Base-by-base conservation (phyloP, 1,284 basidiomycete genomes). In the Microbotryum violaceum region DNA sequence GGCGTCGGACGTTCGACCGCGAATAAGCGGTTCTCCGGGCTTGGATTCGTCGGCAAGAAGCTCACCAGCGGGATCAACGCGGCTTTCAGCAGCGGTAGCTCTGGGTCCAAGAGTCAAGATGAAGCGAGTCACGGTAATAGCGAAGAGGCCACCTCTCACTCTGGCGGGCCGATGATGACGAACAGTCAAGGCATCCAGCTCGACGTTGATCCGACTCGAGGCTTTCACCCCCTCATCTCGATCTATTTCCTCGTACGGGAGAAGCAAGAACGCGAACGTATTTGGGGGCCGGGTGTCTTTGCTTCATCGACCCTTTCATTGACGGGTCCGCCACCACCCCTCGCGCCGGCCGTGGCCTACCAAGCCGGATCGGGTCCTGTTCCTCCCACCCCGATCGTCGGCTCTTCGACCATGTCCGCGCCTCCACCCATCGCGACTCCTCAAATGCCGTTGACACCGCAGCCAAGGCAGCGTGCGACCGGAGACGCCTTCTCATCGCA, bases 241-340 rank as follows among this genome's bases (percentile, higher is more conserved):
- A 96, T 98, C 77, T 98, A 98, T 75, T 97, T 87, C 78, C 83
- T 98, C 21, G 90, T 94, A 2, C 80, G 88, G 59, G 94, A 98
- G 78, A 97, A 97, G 80, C 82, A 93, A 74, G 92, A 97, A 72
- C 81, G 94, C 56, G 93, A 97, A 72, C 82, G 83, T 61, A 87
- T 97, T 5, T 97, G 92, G 75, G 94, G 94, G 0, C 85, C 87
- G 1, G 91, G 91, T 2, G 86, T 90, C 69, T 98, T 98, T 76
- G 94, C 94, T 2, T 90, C 85, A 58, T 97, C 92, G 2, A 90
- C 92, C 71, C 77, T 92, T 23, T 81, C 80, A 5, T 67, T 79
- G 44, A 72, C 67, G 14, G 73, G 72, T n/a, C 73, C 73, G 12
- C 71, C 70, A 5, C 68, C 67, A 2, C 71, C 71, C 2, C 71